phyloP scores from a whole-genome alignment of 208 protist genomes.

The Crithidia expoeki region DNA sequence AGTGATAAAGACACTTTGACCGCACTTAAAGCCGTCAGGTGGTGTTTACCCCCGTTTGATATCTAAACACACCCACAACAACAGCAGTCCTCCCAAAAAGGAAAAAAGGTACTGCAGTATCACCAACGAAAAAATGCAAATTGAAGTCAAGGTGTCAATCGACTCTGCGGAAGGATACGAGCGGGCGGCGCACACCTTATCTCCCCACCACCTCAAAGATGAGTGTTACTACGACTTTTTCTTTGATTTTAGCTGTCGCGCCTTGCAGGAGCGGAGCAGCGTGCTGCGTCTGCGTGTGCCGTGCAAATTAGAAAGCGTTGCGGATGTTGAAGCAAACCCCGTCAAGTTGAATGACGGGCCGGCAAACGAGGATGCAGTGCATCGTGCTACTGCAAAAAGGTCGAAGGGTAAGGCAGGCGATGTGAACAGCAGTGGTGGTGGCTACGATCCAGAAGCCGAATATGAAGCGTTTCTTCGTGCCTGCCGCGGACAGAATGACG shows the following conservation, averaged over 20 bases:
- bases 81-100: too few relatives aligned
- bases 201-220: conserved; percentile 36
- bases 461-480: conserved; percentile 32
- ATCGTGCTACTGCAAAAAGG: too few relatives aligned
- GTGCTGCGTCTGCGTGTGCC: conserved; percentile 76
- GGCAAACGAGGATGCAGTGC: not conserved
- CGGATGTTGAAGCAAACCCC: not conserved
- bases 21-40: too few relatives aligned
- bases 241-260: conserved; percentile 63
- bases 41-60: too few relatives aligned
- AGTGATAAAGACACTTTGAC: too few relatives aligned
- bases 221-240: conserved; percentile 74
- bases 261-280: conserved; percentile 38
- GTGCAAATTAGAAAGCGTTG: conserved; percentile 17
- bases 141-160: conserved; percentile 74
- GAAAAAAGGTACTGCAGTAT: too few relatives aligned
- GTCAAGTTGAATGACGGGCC: not conserved
- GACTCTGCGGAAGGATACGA: conserved; percentile 42
- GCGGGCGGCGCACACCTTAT: conserved; percentile 33
- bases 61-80: too few relatives aligned
- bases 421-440: not conserved
- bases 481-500: conserved; percentile 15
- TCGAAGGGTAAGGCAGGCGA: not conserved
- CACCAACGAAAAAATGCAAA: conserved; percentile 69
- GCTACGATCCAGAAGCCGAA: conserved; percentile 31